Evolutionary conservation across 1,139 yeast genomes (phyloP).

Genomic region (Hemisphaericaspora subhashii): DNA sequence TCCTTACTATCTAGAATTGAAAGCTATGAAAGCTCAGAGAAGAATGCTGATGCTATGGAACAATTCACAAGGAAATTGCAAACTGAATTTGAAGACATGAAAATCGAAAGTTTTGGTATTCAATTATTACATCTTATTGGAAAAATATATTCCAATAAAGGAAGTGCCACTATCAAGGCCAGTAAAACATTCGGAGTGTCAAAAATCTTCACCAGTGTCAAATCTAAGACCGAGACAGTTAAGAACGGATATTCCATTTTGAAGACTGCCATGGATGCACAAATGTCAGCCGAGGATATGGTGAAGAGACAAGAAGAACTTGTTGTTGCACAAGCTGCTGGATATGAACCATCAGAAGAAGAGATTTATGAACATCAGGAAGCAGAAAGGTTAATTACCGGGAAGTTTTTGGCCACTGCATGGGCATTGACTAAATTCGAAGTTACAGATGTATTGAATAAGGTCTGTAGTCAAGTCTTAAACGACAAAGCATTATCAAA

Average conservation of each 20-base stretch:
- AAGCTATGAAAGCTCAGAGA: conserved; percentile 29
- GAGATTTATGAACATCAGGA: conserved; percentile 58
- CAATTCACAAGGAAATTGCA: conserved; percentile 42
- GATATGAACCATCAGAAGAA: conserved; percentile 34
- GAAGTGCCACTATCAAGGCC: conserved; percentile 42
- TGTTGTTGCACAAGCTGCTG: conserved; percentile 29
- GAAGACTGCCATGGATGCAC: conserved; percentile 46
- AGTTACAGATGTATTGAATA: conserved; percentile 63
- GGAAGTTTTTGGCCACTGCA: conserved; percentile 72
- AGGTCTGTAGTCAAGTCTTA: conserved; percentile 61
- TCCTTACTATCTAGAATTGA: conserved; percentile 48
- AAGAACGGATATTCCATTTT: conserved; percentile 41
- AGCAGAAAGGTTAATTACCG: conserved; percentile 65
- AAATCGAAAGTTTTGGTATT: conserved; percentile 49
- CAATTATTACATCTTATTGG: conserved; percentile 58
- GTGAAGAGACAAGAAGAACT: conserved; percentile 52
- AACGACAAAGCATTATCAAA: conserved; percentile 54
- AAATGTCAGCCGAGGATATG: conserved; percentile 38
- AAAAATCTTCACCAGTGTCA: conserved; percentile 52
- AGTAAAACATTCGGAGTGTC: conserved; percentile 48
- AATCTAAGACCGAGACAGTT: conserved; percentile 38
- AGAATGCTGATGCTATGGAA: conserved; percentile 33
- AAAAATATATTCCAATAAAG: conserved; percentile 61
- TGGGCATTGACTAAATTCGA: conserved; percentile 82
- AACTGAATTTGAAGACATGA: conserved; percentile 61